Evolutionary conservation across 768 basidiomycete genomes (phyloP), one percentile per base, ranked within the genome.

Genomic region (Tubosaeta sp.): DNA sequence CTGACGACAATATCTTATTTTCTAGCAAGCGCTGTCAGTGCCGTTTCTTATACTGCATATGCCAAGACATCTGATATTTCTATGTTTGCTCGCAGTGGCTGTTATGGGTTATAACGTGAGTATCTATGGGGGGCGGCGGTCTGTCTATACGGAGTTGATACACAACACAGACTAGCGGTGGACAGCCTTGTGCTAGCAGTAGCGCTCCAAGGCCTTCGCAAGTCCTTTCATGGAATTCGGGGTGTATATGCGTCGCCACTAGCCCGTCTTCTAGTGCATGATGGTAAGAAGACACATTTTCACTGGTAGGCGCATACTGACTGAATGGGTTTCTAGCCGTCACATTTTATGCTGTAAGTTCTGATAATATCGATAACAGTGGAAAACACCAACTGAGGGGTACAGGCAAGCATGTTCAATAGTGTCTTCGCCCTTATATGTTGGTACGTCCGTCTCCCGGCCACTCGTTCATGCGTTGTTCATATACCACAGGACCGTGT

Each of bases 311-410:
- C 24, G 19, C 19, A 48, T 11, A 25, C 35, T 48, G 22, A 53
- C 25, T 4, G 2, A 39, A 31, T 1, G 21, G 10, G 22, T 42
- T 18, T 29, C 46, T 8, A 56, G 55, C 55, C 1, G 1, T 56
- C n/a, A n/a, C 24, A 6, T 56, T 56, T 56, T 56, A 53, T 12
- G 35, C 44, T n/a, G 55, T 53, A 19, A 49, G 55, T 29, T 10
- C 19, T 9, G 14, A 38, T 9, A 1, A 39, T 9, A 25, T 22
- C 29, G 14, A 29, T n/a, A 16, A 14, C 24, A 41, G 14, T 19
- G 7, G 10, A 29, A 30, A n/a, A 13, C 2, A 18, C 24, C 24
- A 25, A 19, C 21, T 44, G 22, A 55, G 6, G 13, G 12, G 19
- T 22, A 11, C 44, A 56, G 55, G 44, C 55, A 18, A 49, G 44